phyloP scores from a whole-genome alignment of 352 stramenopile genomes.

The Phytophthora pini region DNA sequence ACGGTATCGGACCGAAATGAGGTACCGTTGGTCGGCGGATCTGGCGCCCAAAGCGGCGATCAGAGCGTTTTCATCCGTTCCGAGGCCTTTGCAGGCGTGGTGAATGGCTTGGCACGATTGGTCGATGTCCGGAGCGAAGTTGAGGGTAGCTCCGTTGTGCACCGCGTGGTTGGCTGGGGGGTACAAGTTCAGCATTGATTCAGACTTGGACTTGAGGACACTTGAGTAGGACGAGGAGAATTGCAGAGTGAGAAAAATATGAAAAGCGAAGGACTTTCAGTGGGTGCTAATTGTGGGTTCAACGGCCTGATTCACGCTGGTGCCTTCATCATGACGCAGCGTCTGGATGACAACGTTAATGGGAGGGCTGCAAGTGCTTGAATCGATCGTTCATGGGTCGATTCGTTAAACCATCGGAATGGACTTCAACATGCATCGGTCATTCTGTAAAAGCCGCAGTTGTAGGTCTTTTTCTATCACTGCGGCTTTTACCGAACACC shows the following conservation, averaged over 20 bases:
- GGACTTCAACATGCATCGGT: too few relatives aligned
- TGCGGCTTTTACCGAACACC: not conserved
- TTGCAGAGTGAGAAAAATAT: not conserved
- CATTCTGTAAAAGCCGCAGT: too few relatives aligned
- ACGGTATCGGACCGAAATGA: slow-evolving; percentile 69
- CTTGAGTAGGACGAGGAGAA: not conserved
- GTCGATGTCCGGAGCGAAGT: slow-evolving; percentile 56
- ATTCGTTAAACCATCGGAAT: too few relatives aligned
- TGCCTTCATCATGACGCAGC: too few relatives aligned
- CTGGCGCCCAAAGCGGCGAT: slow-evolving; percentile 55
- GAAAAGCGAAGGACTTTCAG: too few relatives aligned
- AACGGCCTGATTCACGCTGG: not conserved
- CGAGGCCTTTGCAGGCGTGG: slow-evolving; percentile 65
- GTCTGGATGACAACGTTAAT: too few relatives aligned
- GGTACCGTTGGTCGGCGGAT: slow-evolving; percentile 59
- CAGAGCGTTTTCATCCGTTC: slow-evolving; percentile 62
- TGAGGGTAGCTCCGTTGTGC: slow-evolving; percentile 51
- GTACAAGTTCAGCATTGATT: slow-evolving; percentile 75
- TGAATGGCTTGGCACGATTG: slow-evolving; percentile 57
- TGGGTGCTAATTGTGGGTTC: not conserved
- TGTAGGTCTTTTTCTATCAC: too few relatives aligned
- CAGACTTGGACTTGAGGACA: not conserved
- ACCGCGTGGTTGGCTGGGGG: slow-evolving; percentile 65
- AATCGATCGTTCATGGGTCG: too few relatives aligned
- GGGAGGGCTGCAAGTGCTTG: too few relatives aligned